phyloP scores from a whole-genome alignment of 2,329 filamentous ascomycete species.

The Exophiala sp. region DNA sequence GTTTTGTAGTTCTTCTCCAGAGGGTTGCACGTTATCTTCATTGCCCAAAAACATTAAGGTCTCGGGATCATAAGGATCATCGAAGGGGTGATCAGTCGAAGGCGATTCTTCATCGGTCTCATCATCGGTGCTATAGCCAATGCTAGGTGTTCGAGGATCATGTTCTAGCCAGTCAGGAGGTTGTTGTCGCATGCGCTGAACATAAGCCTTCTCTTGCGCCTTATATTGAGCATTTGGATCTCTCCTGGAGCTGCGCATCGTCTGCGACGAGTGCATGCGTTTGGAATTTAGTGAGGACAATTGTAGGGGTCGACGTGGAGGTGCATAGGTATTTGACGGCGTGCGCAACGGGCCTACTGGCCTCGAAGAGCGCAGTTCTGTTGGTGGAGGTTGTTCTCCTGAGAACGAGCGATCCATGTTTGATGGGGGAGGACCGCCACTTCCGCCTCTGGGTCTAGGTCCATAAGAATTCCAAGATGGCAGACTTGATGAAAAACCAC shows the following conservation, averaged over 20 bases:
- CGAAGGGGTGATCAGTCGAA: slow-evolving; percentile 75
- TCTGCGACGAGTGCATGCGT: slow-evolving; percentile 56
- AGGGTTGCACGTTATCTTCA: slow-evolving; percentile 83
- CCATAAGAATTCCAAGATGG: slow-evolving; percentile 37
- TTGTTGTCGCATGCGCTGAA: slow-evolving; percentile 84
- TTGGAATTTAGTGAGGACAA: slow-evolving; percentile 45
- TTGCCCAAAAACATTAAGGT: slow-evolving; percentile 82
- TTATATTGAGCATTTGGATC: slow-evolving; percentile 72
- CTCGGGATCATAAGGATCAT: slow-evolving; percentile 86
- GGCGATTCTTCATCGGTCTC: slow-evolving; percentile 82
- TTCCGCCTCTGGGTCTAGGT: slow-evolving; percentile 43
- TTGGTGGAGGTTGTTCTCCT: slow-evolving; percentile 8
- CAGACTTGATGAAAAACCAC: slow-evolving; percentile 29
- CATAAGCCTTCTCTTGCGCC: slow-evolving; percentile 90
- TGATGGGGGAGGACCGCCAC: slow-evolving; percentile 42
- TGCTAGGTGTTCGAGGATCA: slow-evolving; percentile 65
- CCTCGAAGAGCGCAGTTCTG: slow-evolving; percentile 56
- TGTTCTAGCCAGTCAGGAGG: slow-evolving; percentile 66
- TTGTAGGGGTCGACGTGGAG: slow-evolving; percentile 52
- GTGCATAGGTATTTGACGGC: slow-evolving; percentile 76
- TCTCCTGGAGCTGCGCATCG: slow-evolving; percentile 51
- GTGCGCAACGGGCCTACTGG: slow-evolving; percentile 68
- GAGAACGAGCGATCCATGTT: slow-evolving; percentile 26
- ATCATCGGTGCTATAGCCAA: slow-evolving; percentile 56
- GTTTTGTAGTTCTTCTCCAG: slow-evolving; percentile 83